These are phyloP conservation scores for Elsinoe australis DNA, from an alignment of 2,329 filamentous ascomycete species.

Conservation along the genomic window DNA sequence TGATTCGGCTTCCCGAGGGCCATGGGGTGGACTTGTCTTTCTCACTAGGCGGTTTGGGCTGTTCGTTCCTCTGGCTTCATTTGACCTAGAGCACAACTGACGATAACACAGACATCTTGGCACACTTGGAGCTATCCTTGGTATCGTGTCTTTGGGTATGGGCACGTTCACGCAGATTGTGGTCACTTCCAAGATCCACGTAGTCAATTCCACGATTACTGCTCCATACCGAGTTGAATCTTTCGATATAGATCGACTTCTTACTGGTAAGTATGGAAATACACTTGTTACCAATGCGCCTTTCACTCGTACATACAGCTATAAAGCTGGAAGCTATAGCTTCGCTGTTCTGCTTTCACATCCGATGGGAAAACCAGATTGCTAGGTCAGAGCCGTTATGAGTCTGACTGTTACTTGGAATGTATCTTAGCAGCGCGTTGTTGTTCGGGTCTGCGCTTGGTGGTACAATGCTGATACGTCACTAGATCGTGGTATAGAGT, in stretches of 20 bases:
- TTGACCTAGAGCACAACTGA: background rate
- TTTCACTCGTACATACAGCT: no score
- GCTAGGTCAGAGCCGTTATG: no score
- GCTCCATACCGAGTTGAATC: slow-evolving; percentile 7
- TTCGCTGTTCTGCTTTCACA: no score
- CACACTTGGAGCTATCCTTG: slow-evolving; percentile 18
- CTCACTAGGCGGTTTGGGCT: slow-evolving; percentile 1
- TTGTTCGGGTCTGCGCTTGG: no score
- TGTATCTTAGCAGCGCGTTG: no score
- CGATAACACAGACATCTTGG: slow-evolving; percentile 10
- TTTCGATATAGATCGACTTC: background rate
- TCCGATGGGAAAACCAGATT: no score
- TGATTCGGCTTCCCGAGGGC: slow-evolving; percentile 21
- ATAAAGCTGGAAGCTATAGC: no score
- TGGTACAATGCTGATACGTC: no score
- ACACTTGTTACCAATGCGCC: background rate
- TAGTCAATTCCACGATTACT: background rate
- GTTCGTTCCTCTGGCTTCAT: background rate
- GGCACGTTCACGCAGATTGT: slow-evolving; percentile 20
- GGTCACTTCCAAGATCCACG: slow-evolving; percentile 11
- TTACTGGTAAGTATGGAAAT: background rate
- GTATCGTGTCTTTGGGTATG: slow-evolving; percentile 16
- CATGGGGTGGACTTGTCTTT: slow-evolving; percentile 21
- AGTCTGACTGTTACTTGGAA: no score
- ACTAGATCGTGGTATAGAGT: background rate